Evolutionary conservation across 192 early-diverging fungal species (phyloP).

Genomic region (Coemansia sp.): DNA sequence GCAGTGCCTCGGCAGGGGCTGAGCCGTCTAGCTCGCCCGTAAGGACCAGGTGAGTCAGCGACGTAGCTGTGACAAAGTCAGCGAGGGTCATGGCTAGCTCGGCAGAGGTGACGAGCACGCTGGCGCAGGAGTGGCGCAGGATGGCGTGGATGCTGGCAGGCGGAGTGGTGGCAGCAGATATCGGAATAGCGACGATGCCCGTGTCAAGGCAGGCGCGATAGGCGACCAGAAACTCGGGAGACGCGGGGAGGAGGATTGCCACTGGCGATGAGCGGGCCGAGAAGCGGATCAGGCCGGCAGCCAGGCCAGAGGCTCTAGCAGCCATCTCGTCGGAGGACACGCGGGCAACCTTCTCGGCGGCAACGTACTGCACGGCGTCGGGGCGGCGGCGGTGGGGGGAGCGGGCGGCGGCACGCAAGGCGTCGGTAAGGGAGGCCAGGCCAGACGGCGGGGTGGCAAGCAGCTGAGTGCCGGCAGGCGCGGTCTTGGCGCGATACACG

Average conservation of each 20-base stretch:
- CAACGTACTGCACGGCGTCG: slow-evolving; percentile 13
- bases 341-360: slow-evolving; percentile 6
- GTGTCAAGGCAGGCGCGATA: slow-evolving; percentile 49
- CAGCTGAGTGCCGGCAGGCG: slow-evolving; percentile 31
- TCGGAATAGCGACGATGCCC: slow-evolving; percentile 31
- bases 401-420: slow-evolving; percentile 23
- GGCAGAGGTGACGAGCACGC: slow-evolving; percentile 30
- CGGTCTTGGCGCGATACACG: slow-evolving; percentile 42
- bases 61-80: not conserved
- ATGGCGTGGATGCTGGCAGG: slow-evolving; percentile 14
- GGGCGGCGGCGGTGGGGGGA: slow-evolving; percentile 1
- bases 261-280: not conserved
- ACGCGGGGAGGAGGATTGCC: slow-evolving; percentile 21
- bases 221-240: slow-evolving; percentile 24
- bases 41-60: slow-evolving; percentile 14
- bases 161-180: slow-evolving; percentile 11
- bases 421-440: slow-evolving; percentile 20
- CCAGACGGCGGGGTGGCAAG: slow-evolving; percentile 10
- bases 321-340: slow-evolving; percentile 12
- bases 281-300: slow-evolving; percentile 15
- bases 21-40: slow-evolving; percentile 27
- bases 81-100: slow-evolving; percentile 14
- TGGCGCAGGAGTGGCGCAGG: slow-evolving; percentile 13
- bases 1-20: slow-evolving; percentile 8
- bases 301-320: slow-evolving; percentile 15